Percentiles rank a stretch among this genome's conserved stretches.
phyloP scores from a whole-genome alignment of 371 early-diverging fungal species.

The Batkoa obscura region DNA sequence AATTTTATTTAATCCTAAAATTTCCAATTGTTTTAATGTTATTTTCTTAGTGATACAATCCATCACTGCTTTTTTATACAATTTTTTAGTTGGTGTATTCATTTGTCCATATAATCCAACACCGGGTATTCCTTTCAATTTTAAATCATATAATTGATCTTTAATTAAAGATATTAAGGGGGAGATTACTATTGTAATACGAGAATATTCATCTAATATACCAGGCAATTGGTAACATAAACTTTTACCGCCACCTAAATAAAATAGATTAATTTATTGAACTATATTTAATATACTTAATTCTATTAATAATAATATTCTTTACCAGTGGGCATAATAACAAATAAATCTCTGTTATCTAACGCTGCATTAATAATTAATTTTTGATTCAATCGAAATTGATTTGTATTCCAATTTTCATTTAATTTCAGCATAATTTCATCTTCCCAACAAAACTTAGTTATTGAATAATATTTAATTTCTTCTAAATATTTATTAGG shows the following conservation, averaged over 20 bases:
- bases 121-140: constrained; percentile 57
- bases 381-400: constrained; percentile 75
- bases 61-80: background rate
- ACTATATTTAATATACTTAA: too few relatives aligned
- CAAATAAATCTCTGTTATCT: constrained; percentile 82
- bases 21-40: background rate
- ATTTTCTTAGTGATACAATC: background rate
- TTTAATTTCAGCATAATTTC: too few relatives aligned
- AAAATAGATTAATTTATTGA: background rate
- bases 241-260: constrained; percentile 85
- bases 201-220: constrained; percentile 18
- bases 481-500: too few relatives aligned
- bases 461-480: too few relatives aligned
- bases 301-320: too few relatives aligned
- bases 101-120: constrained; percentile 49
- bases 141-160: constrained; percentile 85
- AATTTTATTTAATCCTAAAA: background rate
- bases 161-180: constrained; percentile 95
- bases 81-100: constrained; percentile 19
- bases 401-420: too few relatives aligned
- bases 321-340: constrained; percentile 94
- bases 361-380: constrained; percentile 88
- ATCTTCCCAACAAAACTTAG: too few relatives aligned
- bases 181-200: constrained; percentile 86
- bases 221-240: constrained; percentile 98